phyloP scores from a whole-genome alignment of 208 protist genomes.

The Leishmania braziliensis region DNA sequence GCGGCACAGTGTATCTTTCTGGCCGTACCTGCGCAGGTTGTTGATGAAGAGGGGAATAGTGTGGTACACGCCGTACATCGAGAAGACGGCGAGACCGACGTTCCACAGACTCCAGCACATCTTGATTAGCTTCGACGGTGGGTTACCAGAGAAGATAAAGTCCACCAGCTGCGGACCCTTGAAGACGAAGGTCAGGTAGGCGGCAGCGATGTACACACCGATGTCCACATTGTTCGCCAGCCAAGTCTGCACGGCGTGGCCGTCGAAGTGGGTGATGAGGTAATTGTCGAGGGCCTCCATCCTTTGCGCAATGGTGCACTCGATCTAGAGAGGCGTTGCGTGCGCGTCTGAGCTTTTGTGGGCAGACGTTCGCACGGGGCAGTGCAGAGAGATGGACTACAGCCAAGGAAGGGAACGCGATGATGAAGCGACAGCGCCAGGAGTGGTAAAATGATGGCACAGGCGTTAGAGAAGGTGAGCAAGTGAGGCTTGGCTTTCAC shows the following conservation, averaged over 20 bases:
- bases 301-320: neutral
- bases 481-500: neutral
- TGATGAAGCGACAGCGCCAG: too few relatives aligned
- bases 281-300: conserved; percentile 40
- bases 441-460: neutral
- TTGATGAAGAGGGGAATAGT: conserved; percentile 44
- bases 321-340: neutral
- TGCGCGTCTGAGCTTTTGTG: neutral
- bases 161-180: conserved; percentile 31
- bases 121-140: conserved; percentile 44
- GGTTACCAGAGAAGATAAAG: conserved; percentile 38
- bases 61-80: conserved; percentile 54
- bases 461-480: neutral
- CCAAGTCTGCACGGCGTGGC: conserved; percentile 26
- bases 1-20: conserved; percentile 49
- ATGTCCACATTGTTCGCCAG: conserved; percentile 43
- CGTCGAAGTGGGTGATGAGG: conserved; percentile 28
- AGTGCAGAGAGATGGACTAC: neutral
- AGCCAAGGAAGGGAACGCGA: neutral
- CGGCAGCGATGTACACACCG: conserved; percentile 36
- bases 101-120: conserved; percentile 78
- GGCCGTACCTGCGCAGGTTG: conserved; percentile 23
- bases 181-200: conserved; percentile 60
- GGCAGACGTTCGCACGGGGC: neutral
- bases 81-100: conserved; percentile 73